phyloP scores from a whole-genome alignment of 257 asterid genomes.

The Jasminum sambac region DNA sequence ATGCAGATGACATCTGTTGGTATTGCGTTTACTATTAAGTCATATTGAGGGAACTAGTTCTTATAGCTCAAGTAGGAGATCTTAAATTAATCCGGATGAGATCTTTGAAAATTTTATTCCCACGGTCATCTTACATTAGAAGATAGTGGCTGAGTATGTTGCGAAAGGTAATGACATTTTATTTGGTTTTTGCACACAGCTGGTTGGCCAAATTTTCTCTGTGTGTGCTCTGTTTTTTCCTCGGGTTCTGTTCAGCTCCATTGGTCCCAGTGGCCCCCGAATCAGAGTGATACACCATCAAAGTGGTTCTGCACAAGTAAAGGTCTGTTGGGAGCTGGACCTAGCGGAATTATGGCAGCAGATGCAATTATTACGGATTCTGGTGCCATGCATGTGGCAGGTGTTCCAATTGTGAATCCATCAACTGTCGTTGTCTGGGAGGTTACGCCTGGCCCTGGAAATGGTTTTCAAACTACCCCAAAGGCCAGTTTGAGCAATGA shows the following conservation, averaged over 20 bases:
- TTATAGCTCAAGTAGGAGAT: background rate
- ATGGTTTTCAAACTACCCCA: constrained; percentile 90
- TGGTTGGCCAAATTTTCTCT: constrained; percentile 99
- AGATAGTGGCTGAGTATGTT: background rate
- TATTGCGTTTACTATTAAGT: background rate
- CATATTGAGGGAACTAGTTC: background rate
- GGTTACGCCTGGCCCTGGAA: constrained; percentile 97
- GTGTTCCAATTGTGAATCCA: constrained; percentile 97
- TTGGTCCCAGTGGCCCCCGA: constrained; percentile 98
- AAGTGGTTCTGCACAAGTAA: constrained; percentile 98
- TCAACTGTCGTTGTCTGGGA: constrained; percentile 99
- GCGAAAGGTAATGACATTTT: constrained; percentile 6
- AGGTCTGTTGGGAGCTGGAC: constrained; percentile 99
- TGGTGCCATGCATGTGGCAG: constrained; percentile 99
- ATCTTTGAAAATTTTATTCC: background rate
- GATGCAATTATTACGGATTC: constrained; percentile 97
- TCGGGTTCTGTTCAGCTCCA: constrained; percentile 98
- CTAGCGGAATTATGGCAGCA: constrained; percentile 99
- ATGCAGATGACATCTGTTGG: background rate
- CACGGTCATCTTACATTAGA: background rate
- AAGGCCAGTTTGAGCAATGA: constrained; percentile 68
- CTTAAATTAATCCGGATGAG: background rate
- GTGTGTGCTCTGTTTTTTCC: constrained; percentile 98
- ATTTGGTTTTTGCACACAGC: constrained; percentile 51
- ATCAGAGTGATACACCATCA: constrained; percentile 59